Base-by-base conservation (phyloP, 2,329 filamentous ascomycete species). In the Aureobasidium melanogenum region DNA sequence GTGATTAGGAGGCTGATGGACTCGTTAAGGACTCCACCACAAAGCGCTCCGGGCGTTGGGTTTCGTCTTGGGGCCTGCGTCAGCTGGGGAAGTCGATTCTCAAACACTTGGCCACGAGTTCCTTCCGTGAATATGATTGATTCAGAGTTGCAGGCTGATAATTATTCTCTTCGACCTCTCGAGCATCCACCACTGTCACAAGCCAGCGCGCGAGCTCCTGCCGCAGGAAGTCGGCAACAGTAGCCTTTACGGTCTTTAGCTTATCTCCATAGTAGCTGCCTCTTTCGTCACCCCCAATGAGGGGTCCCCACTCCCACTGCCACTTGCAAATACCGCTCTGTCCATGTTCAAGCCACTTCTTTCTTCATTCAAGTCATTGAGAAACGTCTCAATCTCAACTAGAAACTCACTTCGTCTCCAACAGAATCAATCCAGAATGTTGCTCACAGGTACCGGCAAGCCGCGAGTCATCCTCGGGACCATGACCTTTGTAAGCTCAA, bases 381-480 rank as follows among this genome's bases (percentile, higher is more conserved):
- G 50, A 39, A 12, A 39, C 22, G n/a, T 54, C 15, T 28, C 24
- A 19, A 30, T 54, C 22, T 19, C 24, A 39, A 15, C 15, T 1
- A 28, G 28, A 28, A 22, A 10, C 9, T 38, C 19, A 28, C 9
- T n/a, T 17, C 43, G 19, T 36, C 6, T 50, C n/a, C 24, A 19
- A 24, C 30, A 36, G 5, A 17, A 26, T 34, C 12, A 19, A 24
- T 51, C 48, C 52, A 67, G 54, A 28, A 77, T 77, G 75, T 74
- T 75, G 66, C 72, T 77, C 59, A 67, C 63, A 70, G 32, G 70
- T 50, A 75, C 75, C 57, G 74, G 74, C 60, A 87, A 84, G 67
- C 81, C 86, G 65, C 83, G 88, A 65, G 79, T 91, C 68, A 90
- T 96, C 79, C 84, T 96, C 41, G 90, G 91, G 66, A 81, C 91